Evolutionary conservation across 805 yeast genomes (phyloP), one percentile per base, ranked within the genome.

Genomic region (Lipomyces spencermartinsiae): DNA sequence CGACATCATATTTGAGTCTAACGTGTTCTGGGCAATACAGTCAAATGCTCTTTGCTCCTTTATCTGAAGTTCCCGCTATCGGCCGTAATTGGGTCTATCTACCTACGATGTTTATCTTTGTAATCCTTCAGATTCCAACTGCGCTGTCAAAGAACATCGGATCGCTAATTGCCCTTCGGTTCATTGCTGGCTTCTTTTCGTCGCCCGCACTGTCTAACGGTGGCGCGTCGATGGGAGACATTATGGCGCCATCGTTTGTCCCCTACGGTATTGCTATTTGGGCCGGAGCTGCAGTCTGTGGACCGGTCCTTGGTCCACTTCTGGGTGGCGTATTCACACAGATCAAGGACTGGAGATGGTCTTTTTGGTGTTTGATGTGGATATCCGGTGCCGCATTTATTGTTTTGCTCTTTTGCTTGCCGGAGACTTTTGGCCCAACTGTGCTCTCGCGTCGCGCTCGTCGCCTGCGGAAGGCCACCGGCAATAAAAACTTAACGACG

Each of bases 201-300:
- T 82, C 88, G 2, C 89, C 90, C 1, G 80, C 86, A 16, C 73
- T 87, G 62, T 83, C 88, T 0, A 86, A 87, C 31, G 89, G 89
- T 59, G 89, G 86, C 68, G 89, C 88, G 8, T 79, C 86, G 6
- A 75, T 86, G 56, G 84, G 85, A 31, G 90, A 87, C 74, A 75
- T 86, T 55, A 75, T 82, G 12, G 56, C 75, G 4, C 76, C 79
- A 8, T 78, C 84, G 2, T 77, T 78, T 67, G 76, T 83, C 37
- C 87, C 89, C 1, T 71, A 82, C 29, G 83, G 83, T 1, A 76
- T 87, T 59, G 85, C 84, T 4, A 64, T 79, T 10, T 87, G 90
- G 90, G 80, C 85, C 10, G 68, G 83, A 31, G 84, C 83, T 60
- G 84, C 87, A 1, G 83, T 83, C 49, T 76, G 81, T 53, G 90